Conservation (phyloP, 306 rosid genomes). For the Cucurbita maxima region DNA sequence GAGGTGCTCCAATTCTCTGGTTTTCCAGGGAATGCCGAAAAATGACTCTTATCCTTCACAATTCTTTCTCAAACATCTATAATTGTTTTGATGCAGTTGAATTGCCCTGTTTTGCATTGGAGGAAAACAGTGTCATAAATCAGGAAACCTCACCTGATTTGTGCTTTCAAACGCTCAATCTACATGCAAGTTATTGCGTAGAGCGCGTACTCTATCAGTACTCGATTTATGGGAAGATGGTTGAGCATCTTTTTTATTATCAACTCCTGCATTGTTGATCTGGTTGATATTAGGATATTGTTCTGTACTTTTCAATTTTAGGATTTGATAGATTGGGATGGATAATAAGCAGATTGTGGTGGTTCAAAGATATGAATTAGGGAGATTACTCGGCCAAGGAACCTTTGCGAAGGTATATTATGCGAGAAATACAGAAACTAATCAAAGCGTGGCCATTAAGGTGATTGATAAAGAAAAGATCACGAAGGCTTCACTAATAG, state of each 20-base stretch:
- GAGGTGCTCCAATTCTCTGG: background rate
- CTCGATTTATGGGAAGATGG: conserved; percentile 40
- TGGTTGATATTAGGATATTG: background rate
- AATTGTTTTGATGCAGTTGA: conserved; percentile 21
- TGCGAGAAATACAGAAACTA: conserved; percentile 45
- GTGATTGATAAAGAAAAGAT: conserved; percentile 60
- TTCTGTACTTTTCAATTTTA: background rate
- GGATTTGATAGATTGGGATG: conserved; percentile 29
- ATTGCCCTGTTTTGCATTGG: conserved; percentile 16
- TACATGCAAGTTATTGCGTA: conserved; percentile 17
- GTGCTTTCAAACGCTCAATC: conserved; percentile 21
- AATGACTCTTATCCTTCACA: conserved; percentile 29
- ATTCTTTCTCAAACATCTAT: conserved; percentile 15
- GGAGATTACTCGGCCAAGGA: conserved; percentile 74
- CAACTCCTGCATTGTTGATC: background rate
- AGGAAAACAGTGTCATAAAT: conserved; percentile 8
- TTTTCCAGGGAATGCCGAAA: conserved; percentile 47
- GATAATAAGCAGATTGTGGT: conserved; percentile 37
- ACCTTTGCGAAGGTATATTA: conserved; percentile 75
- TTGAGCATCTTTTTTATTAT: conserved; percentile 27
- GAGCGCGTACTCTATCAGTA: conserved; percentile 26
- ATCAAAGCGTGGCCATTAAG: conserved; percentile 75
- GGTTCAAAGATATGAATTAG: conserved; percentile 57
- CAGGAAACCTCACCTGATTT: conserved; percentile 11
- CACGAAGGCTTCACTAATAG: conserved; percentile 34